A percentile compares a stretch with the other conserved stretches of the same genome.
phyloP scores from a whole-genome alignment of 352 stramenopile genomes.

The Thraustotheca clavata region DNA sequence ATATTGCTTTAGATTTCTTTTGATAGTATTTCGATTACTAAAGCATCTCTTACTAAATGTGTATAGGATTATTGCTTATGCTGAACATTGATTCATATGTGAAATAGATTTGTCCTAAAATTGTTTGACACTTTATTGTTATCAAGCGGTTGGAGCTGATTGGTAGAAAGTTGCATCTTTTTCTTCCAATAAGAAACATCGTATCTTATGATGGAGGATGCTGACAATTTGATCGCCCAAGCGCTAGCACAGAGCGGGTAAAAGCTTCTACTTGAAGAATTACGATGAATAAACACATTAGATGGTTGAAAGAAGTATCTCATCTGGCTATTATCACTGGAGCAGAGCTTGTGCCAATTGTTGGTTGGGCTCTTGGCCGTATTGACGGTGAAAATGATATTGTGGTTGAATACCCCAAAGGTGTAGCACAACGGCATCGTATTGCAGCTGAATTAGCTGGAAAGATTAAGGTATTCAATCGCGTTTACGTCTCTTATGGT shows the following conservation, averaged over 20 bases:
- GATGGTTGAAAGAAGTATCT: constrained; percentile 2
- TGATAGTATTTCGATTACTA: too few species aligned
- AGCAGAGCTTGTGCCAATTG: neutral
- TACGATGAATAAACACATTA: neutral
- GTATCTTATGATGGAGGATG: constrained; percentile 13
- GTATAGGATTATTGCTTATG: neutral
- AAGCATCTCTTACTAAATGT: too few species aligned
- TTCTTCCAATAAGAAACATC: neutral
- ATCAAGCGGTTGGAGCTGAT: too few species aligned
- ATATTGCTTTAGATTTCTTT: too few species aligned
- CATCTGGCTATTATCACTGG: neutral
- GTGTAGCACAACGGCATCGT: constrained; percentile 66
- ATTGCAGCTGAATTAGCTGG: constrained; percentile 61
- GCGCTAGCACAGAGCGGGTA: constrained; percentile 18
- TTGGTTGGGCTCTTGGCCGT: constrained; percentile 8
- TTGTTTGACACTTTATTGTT: neutral
- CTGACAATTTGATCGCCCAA: constrained; percentile 18
- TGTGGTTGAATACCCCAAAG: constrained; percentile 27
- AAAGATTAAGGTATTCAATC: constrained; percentile 50
- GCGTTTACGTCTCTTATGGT: constrained; percentile 13
- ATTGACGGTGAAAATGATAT: neutral
- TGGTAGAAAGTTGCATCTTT: neutral
- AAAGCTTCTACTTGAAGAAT: neutral
- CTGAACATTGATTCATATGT: neutral
- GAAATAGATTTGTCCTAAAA: neutral